These are phyloP conservation scores for Xylaria sp. DNA, from an alignment of 2,329 filamentous ascomycete species.

Conservation along the genomic window DNA sequence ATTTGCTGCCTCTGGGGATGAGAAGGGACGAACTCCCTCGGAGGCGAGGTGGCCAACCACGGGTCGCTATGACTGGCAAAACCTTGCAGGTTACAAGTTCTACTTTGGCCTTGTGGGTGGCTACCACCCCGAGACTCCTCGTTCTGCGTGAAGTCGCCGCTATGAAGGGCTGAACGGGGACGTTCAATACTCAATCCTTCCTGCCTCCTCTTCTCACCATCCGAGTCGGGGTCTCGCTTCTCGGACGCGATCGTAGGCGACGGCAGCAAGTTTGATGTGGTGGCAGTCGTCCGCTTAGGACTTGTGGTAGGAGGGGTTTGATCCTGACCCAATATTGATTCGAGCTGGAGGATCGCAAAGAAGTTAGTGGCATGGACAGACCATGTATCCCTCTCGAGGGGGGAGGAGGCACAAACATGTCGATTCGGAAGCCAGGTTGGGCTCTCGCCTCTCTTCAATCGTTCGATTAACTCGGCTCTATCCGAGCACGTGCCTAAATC, in stretches of 20 bases:
- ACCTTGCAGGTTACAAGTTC: conserved; percentile 19
- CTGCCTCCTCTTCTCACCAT: conserved; percentile 48
- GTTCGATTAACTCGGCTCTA: conserved; percentile 79
- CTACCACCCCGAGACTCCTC: conserved; percentile 32
- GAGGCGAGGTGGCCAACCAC: conserved; percentile 62
- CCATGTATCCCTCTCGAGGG: neutral
- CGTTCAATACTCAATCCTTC: conserved; percentile 72
- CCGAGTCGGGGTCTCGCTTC: conserved; percentile 41
- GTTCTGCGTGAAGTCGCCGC: conserved; percentile 64
- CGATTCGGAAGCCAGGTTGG: conserved; percentile 72
- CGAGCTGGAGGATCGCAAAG: conserved; percentile 32
- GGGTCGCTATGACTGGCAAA: conserved; percentile 24
- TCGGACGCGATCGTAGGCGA: conserved; percentile 53
- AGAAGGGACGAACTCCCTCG: conserved; percentile 53
- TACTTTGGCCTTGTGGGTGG: conserved; percentile 28
- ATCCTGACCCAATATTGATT: conserved; percentile 42
- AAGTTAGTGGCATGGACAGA: conserved; percentile 19
- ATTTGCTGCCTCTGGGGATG: conserved; percentile 42
- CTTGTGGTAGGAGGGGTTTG: conserved; percentile 42
- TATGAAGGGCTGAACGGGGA: conserved; percentile 75
- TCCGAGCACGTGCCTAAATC: conserved; percentile 51
- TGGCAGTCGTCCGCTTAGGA: conserved; percentile 39
- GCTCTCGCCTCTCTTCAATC: conserved; percentile 78
- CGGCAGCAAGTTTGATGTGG: conserved; percentile 47
- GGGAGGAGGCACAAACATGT: conserved; percentile 51